Evolutionary conservation across 2,329 filamentous ascomycete species (phyloP), one percentile per base, ranked within the genome.

Genomic region (Amauroascus verrucosus): DNA sequence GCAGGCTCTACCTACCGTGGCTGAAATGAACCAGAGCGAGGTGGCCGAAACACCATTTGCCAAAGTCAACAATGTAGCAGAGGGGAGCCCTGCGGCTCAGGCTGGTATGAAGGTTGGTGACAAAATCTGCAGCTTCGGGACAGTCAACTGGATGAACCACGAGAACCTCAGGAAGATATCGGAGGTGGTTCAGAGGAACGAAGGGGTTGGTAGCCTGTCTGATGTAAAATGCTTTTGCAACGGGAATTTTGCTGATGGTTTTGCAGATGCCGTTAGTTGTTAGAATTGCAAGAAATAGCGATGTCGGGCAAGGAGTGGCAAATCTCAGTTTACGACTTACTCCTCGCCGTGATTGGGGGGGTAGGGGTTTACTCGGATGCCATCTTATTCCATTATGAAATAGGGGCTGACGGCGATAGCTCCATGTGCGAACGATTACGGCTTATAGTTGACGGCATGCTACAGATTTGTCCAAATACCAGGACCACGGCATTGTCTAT

Each of bases 131-230:
- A 84, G 79, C 63, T 96, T 98, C 73, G 93, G 91, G 57, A 83
- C 81, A 61, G 87, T 90, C 40, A 88, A 91, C 64, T 83, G 78
- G 71, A 75, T 80, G 59, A 97, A 97, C 65, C 85, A 97, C 65
- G 89, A 96, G 68, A 82, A 82, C 61, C 78, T 98, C 43, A 81
- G 79, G 59, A 93, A 85, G 70, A 86, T 98, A 18, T 88, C 84
- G n/a, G 86, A 95, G 65, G 84, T 85, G 54, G 91, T 98, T 0
- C 85, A 90, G 65, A 85, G 85, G 59, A 95, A 88, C 63, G 87
- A 95, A 76, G 88, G 85, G 59, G 90, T 94, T 78, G 75, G 86
- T 80, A 56, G 14, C n/a, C 51, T 28, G 47, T 46, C 37, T 48
- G 13, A 9, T 38, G 22, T 41, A 6, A 24, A n/a, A 20, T 4